Base-by-base conservation (phyloP, 2,329 filamentous ascomycete genomes). In the Alternaria infectoria region DNA sequence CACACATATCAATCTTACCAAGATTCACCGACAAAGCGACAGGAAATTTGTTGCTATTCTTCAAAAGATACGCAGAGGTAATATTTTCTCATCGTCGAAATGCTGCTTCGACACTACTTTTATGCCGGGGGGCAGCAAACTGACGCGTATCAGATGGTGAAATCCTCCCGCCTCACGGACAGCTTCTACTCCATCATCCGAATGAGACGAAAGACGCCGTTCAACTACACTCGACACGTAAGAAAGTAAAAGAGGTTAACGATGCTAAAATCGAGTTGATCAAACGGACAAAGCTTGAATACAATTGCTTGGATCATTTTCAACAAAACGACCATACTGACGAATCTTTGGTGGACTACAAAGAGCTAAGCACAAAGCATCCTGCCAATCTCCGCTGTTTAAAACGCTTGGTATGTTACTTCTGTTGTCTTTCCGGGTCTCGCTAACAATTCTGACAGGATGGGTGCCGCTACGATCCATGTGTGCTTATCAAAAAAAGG, bases 11-110 rank as follows among this genome's bases (percentile, higher is more conserved):
- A 81, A 87, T 9, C 79, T 90, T 0, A 83, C 77, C 2, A 79
- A 83, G 5, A 86, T 90, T 5, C 86, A 88, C 69, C 83, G 88
- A 5, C 88, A 90, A 62, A 83, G 70, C 7, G 87, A 90, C 64
- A 60, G 74, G 40, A 69, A 69, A 0, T 90, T 90, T 69, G 84
- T 88, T 61, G 74, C 76, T 3, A 84, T 89, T 49, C 80, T 90
- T 2, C 82, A 88, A 36, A 88, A 85, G 60, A 84, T 85, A 49
- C 82, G 87, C 1, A 78, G 85, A 15, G 86, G 87, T 2, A 64
- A 30, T 78, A 11, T n/a, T 54, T 25, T 5, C 25, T n/a, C 12
- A 21, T 6, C 10, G 10, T 12, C 17, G 47, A 32, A 19, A 21
- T 19, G 26, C n/a, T 12, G 15, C 25, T 50, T 17, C 10, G n/a